These are phyloP conservation scores for Neonectria hederae DNA, from an alignment of 2,329 filamentous ascomycete species.

Conservation along the genomic window DNA sequence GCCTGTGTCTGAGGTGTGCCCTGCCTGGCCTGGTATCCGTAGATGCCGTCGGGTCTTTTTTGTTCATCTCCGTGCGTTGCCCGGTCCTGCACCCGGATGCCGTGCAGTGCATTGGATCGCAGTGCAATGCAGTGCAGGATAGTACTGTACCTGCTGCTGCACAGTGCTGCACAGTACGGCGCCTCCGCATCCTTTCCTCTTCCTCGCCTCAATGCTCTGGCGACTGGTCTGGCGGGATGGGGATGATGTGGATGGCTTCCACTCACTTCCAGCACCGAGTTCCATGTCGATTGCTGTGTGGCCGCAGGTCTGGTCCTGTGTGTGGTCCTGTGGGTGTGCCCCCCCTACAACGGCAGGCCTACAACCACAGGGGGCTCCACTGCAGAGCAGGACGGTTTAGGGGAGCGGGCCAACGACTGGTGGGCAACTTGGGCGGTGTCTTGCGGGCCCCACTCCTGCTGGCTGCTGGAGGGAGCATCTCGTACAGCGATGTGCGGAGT, in stretches of 20 bases:
- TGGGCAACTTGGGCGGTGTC: slow-evolving; percentile 18
- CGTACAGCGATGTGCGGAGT: slow-evolving; percentile 9
- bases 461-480: slow-evolving; percentile 17
- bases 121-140: neutral
- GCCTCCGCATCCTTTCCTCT: neutral
- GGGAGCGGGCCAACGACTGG: slow-evolving; percentile 21
- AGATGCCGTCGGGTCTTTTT: slow-evolving; percentile 17
- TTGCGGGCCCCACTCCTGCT: slow-evolving; percentile 18
- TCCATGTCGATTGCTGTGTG: slow-evolving; percentile 16
- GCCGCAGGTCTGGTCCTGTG: slow-evolving; percentile 10
- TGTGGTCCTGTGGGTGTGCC: slow-evolving; percentile 4
- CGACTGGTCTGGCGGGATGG: neutral
- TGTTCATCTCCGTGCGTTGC: slow-evolving; percentile 18
- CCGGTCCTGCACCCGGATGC: slow-evolving; percentile 19
- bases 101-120: slow-evolving; percentile 15
- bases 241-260: slow-evolving; percentile 13
- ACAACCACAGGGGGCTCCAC: slow-evolving; percentile 22
- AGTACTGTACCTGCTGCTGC: neutral
- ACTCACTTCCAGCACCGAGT: slow-evolving; percentile 15
- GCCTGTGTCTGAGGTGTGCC: slow-evolving; percentile 1
- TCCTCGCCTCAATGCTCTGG: neutral
- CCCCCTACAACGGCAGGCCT: slow-evolving; percentile 20
- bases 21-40: slow-evolving; percentile 3
- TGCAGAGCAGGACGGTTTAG: slow-evolving; percentile 16
- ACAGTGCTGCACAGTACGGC: slow-evolving; percentile 9